phyloP scores from a whole-genome alignment of 352 stramenopile species.

The Phytophthora crassamura region DNA sequence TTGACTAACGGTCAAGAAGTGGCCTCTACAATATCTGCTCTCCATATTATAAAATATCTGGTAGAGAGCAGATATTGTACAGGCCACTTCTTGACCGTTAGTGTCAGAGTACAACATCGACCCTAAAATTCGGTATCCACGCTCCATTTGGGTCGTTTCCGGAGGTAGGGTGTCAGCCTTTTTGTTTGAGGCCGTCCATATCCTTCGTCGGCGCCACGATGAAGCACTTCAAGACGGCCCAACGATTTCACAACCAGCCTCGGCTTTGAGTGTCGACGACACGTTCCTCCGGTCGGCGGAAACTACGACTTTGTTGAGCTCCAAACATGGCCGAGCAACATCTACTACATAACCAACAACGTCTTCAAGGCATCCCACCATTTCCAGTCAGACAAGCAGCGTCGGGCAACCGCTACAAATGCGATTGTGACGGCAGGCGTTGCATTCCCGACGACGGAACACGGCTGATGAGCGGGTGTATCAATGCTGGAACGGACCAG shows the following conservation, averaged over 20 bases:
- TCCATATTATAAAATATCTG: no score
- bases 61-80: conserved; percentile 7
- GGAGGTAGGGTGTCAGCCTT: neutral
- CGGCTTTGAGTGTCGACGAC: neutral
- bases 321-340: neutral
- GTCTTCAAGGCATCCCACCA: neutral
- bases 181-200: neutral
- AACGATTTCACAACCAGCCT: no score
- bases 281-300: neutral
- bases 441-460: conserved; percentile 3
- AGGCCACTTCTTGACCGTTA: conserved; percentile 11
- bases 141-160: neutral
- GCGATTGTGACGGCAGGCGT: neutral
- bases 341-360: neutral
- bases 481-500: neutral
- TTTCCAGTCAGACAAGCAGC: neutral
- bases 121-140: conserved; percentile 2
- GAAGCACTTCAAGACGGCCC: no score
- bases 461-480: neutral
- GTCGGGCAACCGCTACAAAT: neutral
- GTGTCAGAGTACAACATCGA: conserved; percentile 13
- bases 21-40: no score
- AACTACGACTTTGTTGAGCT: conserved; percentile 11
- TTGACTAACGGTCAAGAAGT: no score
- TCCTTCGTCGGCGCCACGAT: neutral